Evolutionary conservation across 1,284 basidiomycete genomes (phyloP).

Genomic region (Naganishia cerealis): DNA sequence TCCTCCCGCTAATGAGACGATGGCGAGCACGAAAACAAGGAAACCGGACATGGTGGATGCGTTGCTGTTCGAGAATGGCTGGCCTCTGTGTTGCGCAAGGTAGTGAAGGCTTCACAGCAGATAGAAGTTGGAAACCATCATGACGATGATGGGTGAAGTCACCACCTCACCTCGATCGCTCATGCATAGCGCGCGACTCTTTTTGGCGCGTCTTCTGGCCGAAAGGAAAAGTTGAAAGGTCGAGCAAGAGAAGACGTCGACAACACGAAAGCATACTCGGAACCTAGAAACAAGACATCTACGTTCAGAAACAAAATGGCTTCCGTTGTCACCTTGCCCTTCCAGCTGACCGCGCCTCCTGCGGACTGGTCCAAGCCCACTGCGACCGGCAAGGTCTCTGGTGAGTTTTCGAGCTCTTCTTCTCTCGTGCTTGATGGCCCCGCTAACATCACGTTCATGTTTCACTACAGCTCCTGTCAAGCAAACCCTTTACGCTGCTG

Average conservation of each 20-base stretch:
- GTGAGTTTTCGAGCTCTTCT: constrained; percentile 17
- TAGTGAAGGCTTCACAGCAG: not conserved
- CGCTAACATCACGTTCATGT: not conserved
- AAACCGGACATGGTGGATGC: constrained; percentile 32
- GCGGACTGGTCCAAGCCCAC: constrained; percentile 50
- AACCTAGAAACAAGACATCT: not conserved
- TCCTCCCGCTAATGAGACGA: constrained; percentile 61
- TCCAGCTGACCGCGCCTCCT: constrained; percentile 51
- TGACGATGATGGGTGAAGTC: constrained; percentile 8
- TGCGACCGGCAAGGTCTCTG: constrained; percentile 44
- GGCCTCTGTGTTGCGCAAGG: not conserved
- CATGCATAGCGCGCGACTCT: constrained; percentile 11
- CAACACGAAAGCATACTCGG: not conserved
- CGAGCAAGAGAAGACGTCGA: not conserved
- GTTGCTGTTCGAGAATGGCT: not conserved
- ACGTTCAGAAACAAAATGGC: constrained; percentile 43
- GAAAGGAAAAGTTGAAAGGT: constrained; percentile 3
- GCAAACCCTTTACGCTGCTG: constrained; percentile 67
- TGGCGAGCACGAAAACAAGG: constrained; percentile 35
- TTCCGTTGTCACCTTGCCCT: constrained; percentile 48
- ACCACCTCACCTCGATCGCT: not conserved
- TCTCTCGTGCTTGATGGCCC: not conserved
- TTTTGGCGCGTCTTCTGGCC: constrained; percentile 1
- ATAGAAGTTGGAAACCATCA: not conserved
- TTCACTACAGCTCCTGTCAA: constrained; percentile 10